phyloP scores from a whole-genome alignment of 306 rosid genomes.

The Vigna reflexopilosa region DNA sequence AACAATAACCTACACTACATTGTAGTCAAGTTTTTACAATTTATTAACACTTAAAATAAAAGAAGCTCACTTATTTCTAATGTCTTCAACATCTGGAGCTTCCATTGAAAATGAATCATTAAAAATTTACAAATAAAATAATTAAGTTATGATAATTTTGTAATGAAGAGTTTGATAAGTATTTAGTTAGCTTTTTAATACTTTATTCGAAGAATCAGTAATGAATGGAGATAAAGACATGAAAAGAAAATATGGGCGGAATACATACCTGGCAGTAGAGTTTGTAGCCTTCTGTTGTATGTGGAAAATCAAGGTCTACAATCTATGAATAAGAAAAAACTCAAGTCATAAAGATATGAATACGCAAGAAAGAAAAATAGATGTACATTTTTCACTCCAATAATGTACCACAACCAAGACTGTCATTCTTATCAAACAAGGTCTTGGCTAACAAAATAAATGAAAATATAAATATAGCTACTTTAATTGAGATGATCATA shows the following conservation, averaged over 20 bases:
- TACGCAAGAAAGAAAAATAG: constrained; percentile 5
- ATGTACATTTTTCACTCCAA: constrained; percentile 23
- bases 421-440: constrained; percentile 48
- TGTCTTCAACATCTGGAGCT: too few relatives aligned
- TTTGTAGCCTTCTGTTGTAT: constrained; percentile 92
- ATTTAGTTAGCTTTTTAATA: too few relatives aligned
- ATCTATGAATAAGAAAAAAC: constrained; percentile 57
- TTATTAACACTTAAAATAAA: too few relatives aligned
- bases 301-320: constrained; percentile 84
- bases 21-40: too few relatives aligned
- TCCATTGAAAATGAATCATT: too few relatives aligned
- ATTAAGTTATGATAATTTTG: too few relatives aligned
- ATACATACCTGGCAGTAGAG: constrained; percentile 87
- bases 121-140: too few relatives aligned
- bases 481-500: constrained; percentile 24
- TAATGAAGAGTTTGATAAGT: too few relatives aligned
- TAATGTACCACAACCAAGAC: constrained; percentile 20
- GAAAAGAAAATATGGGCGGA: background rate
- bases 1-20: too few relatives aligned
- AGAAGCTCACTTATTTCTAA: too few relatives aligned
- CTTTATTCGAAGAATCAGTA: constrained; percentile 3
- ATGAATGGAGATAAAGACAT: constrained; percentile 37
- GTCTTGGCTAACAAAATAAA: constrained; percentile 65
- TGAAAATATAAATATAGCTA: constrained; percentile 21
- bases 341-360: background rate